Conservation (phyloP, 371 early-diverging fungal species). For the Mucor circinelloides region DNA sequence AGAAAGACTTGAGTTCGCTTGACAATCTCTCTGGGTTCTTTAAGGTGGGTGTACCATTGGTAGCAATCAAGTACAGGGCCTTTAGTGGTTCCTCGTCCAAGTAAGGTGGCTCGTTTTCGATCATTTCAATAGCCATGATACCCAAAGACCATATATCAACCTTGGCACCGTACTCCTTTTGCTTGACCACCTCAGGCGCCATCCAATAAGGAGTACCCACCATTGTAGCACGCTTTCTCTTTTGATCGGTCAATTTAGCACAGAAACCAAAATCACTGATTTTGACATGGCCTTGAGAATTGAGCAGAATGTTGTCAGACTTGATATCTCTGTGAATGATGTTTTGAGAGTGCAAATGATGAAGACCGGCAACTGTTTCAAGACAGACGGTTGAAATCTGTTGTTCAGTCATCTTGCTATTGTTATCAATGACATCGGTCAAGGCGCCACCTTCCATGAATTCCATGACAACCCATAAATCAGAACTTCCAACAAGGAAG, state of each 20-base stretch:
- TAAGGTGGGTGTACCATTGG: conserved; percentile 95
- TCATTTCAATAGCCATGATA: conserved; percentile 98
- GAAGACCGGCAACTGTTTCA: conserved; percentile 89
- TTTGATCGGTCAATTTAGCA: conserved; percentile 84
- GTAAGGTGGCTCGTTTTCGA: conserved; percentile 98
- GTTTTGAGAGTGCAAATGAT: conserved; percentile 87
- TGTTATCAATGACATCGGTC: conserved; percentile 96
- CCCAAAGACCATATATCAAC: conserved; percentile 95
- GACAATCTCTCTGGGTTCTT: conserved; percentile 85
- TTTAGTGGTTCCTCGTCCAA: conserved; percentile 93
- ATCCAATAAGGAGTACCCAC: conserved; percentile 94
- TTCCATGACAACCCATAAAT: conserved; percentile 98
- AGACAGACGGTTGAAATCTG: conserved; percentile 91
- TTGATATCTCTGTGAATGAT: conserved; percentile 99
- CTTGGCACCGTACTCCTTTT: conserved; percentile 87
- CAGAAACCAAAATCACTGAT: conserved; percentile 96
- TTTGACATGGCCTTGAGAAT: conserved; percentile 89
- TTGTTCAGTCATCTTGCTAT: conserved; percentile 79
- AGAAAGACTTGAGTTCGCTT: conserved; percentile 83
- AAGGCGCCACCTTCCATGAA: conserved; percentile 98
- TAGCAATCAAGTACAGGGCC: conserved; percentile 95
- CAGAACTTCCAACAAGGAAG: conserved; percentile 78
- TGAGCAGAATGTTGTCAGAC: conserved; percentile 92
- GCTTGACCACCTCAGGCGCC: conserved; percentile 93
- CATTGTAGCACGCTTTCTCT: conserved; percentile 91